Evolutionary conservation across 2,329 filamentous ascomycete genomes (phyloP).

Genomic region (Phymatotrichopsis omnivora): DNA sequence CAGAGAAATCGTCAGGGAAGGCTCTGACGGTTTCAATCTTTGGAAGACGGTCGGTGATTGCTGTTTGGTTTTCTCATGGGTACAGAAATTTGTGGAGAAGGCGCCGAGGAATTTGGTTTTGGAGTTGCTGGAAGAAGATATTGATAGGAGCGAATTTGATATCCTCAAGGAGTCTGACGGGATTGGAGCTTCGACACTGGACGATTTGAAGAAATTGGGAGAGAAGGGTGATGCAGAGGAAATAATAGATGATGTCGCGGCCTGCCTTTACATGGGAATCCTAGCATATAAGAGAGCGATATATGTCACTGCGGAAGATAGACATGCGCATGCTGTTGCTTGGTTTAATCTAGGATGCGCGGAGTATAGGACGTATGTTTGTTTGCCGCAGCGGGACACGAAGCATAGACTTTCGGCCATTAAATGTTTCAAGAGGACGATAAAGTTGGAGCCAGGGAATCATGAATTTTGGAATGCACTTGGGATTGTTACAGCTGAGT

Average conservation of each 20-base stretch:
- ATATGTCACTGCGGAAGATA: constrained; percentile 58
- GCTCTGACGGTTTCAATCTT: constrained; percentile 72
- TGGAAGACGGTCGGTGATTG: constrained; percentile 92
- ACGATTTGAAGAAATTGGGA: constrained; percentile 1
- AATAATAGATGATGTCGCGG: constrained; percentile 44
- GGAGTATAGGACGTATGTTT: constrained; percentile 70
- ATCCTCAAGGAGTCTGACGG: constrained; percentile 61
- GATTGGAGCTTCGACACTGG: constrained; percentile 38
- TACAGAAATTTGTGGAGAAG: constrained; percentile 55
- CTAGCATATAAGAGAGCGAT: constrained; percentile 83
- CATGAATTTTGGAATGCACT: constrained; percentile 95
- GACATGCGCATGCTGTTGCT: constrained; percentile 84
- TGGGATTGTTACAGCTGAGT: constrained; percentile 75
- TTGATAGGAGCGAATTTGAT: constrained; percentile 48
- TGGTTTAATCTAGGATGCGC: constrained; percentile 97
- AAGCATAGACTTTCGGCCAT: constrained; percentile 71
- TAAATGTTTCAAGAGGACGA: constrained; percentile 86
- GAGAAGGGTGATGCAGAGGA: constrained; percentile 41
- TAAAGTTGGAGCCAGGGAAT: constrained; percentile 89
- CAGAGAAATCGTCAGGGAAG: constrained; percentile 47
- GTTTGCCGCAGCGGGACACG: constrained; percentile 45
- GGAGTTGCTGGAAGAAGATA: constrained; percentile 47
- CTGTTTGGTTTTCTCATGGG: constrained; percentile 69
- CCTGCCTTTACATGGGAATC: constrained; percentile 60
- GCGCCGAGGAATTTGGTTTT: constrained; percentile 53